A percentile compares a stretch with the other conserved stretches of the same genome.
These are phyloP conservation scores for Puya raimondii DNA, from an alignment of 176 grass and related monocot species.

Conservation along the genomic window DNA sequence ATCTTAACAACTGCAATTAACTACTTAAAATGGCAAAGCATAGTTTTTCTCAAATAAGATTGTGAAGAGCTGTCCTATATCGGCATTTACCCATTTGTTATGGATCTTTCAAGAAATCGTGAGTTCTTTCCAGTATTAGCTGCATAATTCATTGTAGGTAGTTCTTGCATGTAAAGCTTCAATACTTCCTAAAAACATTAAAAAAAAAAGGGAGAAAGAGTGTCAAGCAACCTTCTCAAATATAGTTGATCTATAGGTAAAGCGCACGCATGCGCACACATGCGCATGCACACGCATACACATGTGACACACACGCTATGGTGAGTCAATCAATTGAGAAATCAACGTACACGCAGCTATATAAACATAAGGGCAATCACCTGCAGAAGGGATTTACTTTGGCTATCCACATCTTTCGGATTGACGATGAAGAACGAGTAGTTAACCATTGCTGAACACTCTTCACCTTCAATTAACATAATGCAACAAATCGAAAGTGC, in stretches of 20 bases:
- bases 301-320: too few relatives aligned
- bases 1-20: neutral
- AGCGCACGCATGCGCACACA: neutral
- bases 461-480: neutral
- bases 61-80: neutral
- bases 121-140: constrained; percentile 74
- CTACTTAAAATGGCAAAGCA: constrained; percentile 5
- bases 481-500: neutral
- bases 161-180: constrained; percentile 66
- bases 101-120: constrained; percentile 62
- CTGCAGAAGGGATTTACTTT: constrained; percentile 50
- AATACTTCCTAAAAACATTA: constrained; percentile 57
- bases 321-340: too few relatives aligned
- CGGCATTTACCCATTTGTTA: constrained; percentile 43
- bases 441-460: constrained; percentile 8
- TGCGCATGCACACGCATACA: too few relatives aligned
- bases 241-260: neutral
- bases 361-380: constrained; percentile 15
- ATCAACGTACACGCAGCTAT: too few relatives aligned
- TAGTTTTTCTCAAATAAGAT: constrained; percentile 1
- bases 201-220: constrained; percentile 1
- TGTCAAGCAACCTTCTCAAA: neutral
- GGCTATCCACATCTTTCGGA: constrained; percentile 40
- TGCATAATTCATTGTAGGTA: constrained; percentile 77
- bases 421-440: constrained; percentile 48